Conservation (phyloP, 805 yeast species). For the Candida silvicultrix region DNA sequence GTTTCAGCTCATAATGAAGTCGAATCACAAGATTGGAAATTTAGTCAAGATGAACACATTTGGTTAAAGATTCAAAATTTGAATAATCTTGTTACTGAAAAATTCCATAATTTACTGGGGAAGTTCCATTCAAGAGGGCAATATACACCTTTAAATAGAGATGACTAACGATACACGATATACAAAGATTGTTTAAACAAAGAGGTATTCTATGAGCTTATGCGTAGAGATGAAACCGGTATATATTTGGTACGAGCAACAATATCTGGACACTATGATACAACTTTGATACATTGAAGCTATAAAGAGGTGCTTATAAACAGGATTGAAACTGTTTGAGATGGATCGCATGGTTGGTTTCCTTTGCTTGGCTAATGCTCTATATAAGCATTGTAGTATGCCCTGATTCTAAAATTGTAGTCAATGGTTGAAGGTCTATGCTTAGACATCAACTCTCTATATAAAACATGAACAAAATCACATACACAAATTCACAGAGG, state of each 20-base stretch:
- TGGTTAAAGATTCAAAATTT: neutral
- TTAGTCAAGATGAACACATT: neutral
- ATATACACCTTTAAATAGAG: neutral
- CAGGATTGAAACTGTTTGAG: neutral
- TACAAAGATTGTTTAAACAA: neutral
- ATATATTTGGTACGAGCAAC: neutral
- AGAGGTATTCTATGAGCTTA: too few species aligned
- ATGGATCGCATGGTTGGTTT: too few species aligned
- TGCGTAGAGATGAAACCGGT: too few species aligned
- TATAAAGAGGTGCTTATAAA: too few species aligned
- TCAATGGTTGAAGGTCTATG: too few species aligned
- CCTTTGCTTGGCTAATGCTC: too few species aligned
- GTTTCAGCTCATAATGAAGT: neutral
- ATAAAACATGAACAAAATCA: neutral
- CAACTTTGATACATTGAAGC: neutral
- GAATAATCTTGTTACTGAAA: neutral
- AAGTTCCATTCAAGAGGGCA: neutral
- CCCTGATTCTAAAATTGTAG: too few species aligned
- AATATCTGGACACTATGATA: neutral
- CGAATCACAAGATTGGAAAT: neutral
- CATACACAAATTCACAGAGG: neutral
- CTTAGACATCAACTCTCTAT: too few species aligned
- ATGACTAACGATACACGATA: neutral
- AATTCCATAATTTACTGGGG: neutral
- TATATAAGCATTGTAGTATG: too few species aligned